These are phyloP conservation scores for Grosmannia huntii DNA, from an alignment of 2,329 filamentous ascomycete genomes.

Conservation along the genomic window DNA sequence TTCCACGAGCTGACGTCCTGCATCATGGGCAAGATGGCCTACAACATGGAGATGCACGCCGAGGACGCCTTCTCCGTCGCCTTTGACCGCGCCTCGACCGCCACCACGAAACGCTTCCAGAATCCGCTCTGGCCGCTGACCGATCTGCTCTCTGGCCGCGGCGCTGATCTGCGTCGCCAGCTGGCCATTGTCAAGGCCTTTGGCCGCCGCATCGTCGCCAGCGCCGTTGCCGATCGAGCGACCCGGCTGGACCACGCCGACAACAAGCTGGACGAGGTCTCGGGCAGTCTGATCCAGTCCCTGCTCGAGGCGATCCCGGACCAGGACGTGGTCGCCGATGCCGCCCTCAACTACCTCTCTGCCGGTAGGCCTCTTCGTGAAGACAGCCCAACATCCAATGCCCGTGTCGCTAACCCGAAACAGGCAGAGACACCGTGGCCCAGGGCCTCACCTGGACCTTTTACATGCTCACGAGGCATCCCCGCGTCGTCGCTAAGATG, in stretches of 20 bases:
- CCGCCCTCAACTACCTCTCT: constrained; percentile 53
- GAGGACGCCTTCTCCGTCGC: constrained; percentile 45
- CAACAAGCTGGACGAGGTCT: constrained; percentile 26
- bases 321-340: constrained; percentile 45
- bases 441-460: constrained; percentile 53
- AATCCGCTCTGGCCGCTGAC: constrained; percentile 51
- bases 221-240: constrained; percentile 31
- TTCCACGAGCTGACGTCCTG: constrained; percentile 53
- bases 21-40: constrained; percentile 56
- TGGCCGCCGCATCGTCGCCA: constrained; percentile 43
- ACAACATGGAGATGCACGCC: constrained; percentile 55
- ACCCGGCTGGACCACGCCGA: not conserved
- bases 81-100: constrained; percentile 50
- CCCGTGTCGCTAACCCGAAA: not conserved
- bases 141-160: constrained; percentile 36
- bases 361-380: constrained; percentile 26
- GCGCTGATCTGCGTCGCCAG: constrained; percentile 28
- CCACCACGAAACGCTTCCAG: constrained; percentile 48
- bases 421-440: constrained; percentile 49
- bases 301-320: constrained; percentile 43
- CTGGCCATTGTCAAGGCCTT: constrained; percentile 35
- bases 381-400: not conserved
- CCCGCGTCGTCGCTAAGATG: constrained; percentile 25
- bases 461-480: constrained; percentile 44
- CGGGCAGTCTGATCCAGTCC: constrained; percentile 46